These are phyloP conservation scores for Arthrobotrys musiformis DNA, from an alignment of 2,329 filamentous ascomycete species.

Conservation along the genomic window DNA sequence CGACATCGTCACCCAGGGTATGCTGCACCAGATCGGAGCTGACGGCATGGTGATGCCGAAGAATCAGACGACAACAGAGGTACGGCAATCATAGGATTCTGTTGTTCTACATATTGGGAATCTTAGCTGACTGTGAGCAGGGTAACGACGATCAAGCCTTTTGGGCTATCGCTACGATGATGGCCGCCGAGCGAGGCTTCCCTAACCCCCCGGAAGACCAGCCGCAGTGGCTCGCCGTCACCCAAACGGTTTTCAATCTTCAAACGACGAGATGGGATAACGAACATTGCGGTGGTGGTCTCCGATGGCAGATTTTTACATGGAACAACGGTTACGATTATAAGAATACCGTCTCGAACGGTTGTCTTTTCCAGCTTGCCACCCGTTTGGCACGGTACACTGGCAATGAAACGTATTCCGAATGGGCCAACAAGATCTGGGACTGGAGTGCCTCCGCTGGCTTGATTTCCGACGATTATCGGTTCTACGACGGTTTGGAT, in stretches of 20 bases:
- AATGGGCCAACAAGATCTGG: slow-evolving; percentile 79
- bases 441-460: slow-evolving; percentile 72
- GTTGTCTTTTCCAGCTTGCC: slow-evolving; percentile 76
- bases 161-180: slow-evolving; percentile 75
- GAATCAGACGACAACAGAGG: slow-evolving; percentile 70
- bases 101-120: slow-evolving; percentile 31
- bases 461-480: slow-evolving; percentile 69
- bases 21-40: slow-evolving; percentile 79
- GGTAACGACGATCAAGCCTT: slow-evolving; percentile 81
- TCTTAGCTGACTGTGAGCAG: slow-evolving; percentile 60
- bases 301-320: slow-evolving; percentile 83
- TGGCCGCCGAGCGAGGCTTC: slow-evolving; percentile 76
- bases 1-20: slow-evolving; percentile 72
- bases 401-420: slow-evolving; percentile 78
- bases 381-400: slow-evolving; percentile 81
- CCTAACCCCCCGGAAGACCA: slow-evolving; percentile 70
- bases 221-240: slow-evolving; percentile 75
- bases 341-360: slow-evolving; percentile 77
- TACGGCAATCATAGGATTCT: no score
- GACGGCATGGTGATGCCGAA: slow-evolving; percentile 81
- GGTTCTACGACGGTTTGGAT: slow-evolving; percentile 72
- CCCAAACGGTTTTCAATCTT: slow-evolving; percentile 77
- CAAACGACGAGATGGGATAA: slow-evolving; percentile 77
- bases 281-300: slow-evolving; percentile 74
- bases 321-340: slow-evolving; percentile 82